phyloP scores from a whole-genome alignment of 2,329 filamentous ascomycete species.

The Talaromyces atroroseus region DNA sequence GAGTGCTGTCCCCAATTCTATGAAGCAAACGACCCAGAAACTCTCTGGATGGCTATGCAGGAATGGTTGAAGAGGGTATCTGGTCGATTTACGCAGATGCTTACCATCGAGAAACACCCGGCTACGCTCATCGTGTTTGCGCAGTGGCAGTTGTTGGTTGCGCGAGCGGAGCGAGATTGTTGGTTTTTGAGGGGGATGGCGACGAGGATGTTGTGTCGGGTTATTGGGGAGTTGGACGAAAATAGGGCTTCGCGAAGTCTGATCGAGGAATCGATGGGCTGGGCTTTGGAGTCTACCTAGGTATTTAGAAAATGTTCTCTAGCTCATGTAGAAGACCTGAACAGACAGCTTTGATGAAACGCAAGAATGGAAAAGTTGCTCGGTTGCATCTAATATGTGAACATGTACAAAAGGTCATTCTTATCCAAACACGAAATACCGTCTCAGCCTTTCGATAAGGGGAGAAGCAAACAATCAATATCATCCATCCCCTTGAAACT shows the following conservation, averaged over 20 bases:
- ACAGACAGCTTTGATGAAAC: too few relatives aligned
- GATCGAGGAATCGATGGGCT: too few relatives aligned
- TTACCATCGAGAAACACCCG: neutral
- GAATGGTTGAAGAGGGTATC: conserved; percentile 2
- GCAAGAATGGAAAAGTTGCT: neutral
- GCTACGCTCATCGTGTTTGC: conserved; percentile 5
- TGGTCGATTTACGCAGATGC: neutral
- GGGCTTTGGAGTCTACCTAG: too few relatives aligned
- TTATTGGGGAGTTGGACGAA: neutral
- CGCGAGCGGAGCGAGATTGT: neutral
- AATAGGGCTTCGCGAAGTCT: too few relatives aligned
- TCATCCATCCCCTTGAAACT: neutral
- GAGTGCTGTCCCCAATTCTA: neutral
- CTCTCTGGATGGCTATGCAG: neutral
- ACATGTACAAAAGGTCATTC: conserved; percentile 1
- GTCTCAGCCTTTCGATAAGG: neutral
- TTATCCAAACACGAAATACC: conserved; percentile 2
- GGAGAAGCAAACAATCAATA: neutral
- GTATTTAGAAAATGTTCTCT: too few relatives aligned
- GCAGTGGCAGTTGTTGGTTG: conserved; percentile 5
- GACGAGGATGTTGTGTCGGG: neutral
- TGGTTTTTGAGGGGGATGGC: conserved; percentile 4
- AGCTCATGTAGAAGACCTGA: too few relatives aligned
- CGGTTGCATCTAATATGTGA: conserved; percentile 1
- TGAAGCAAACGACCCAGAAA: neutral